Evolutionary conservation across 306 rosid genomes (phyloP).

Genomic region (Sicyos baderoa): DNA sequence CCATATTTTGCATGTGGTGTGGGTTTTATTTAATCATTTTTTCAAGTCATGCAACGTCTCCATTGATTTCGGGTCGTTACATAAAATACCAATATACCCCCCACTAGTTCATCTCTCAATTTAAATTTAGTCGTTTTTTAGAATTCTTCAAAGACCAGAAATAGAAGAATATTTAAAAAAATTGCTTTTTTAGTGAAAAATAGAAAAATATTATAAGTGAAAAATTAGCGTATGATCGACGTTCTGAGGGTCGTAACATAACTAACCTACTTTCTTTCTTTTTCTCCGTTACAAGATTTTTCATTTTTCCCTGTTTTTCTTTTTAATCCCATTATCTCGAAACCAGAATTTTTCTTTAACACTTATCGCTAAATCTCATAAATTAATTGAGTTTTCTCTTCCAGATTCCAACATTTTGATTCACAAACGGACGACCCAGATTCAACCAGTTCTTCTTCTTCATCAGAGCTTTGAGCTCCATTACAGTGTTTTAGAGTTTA

Average conservation of each 20-base stretch:
- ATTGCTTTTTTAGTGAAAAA: not conserved
- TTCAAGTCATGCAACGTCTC: too few relatives aligned
- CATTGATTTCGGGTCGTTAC: too few relatives aligned
- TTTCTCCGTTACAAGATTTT: too few relatives aligned
- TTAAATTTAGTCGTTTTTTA: not conserved
- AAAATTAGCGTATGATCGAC: not conserved
- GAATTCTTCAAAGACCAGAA: not conserved
- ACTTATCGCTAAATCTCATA: conserved; percentile 22
- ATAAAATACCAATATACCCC: conserved; percentile 33
- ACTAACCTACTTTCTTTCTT: not conserved
- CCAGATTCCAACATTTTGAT: not conserved
- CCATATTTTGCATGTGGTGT: too few relatives aligned
- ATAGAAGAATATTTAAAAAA: not conserved
- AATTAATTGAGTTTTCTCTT: not conserved
- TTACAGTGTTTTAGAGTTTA: not conserved
- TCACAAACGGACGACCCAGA: not conserved
- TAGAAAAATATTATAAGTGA: too few relatives aligned
- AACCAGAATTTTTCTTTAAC: conserved; percentile 26
- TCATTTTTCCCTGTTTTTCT: not conserved
- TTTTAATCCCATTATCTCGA: conserved; percentile 16
- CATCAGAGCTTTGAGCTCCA: not conserved
- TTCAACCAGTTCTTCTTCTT: not conserved
- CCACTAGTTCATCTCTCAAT: not conserved
- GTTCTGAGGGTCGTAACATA: conserved; percentile 32
- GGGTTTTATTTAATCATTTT: too few relatives aligned